Percentiles rank a stretch among this genome's conserved stretches.
phyloP scores from a whole-genome alignment of 768 basidiomycete genomes.

The Trametes cubensis region DNA sequence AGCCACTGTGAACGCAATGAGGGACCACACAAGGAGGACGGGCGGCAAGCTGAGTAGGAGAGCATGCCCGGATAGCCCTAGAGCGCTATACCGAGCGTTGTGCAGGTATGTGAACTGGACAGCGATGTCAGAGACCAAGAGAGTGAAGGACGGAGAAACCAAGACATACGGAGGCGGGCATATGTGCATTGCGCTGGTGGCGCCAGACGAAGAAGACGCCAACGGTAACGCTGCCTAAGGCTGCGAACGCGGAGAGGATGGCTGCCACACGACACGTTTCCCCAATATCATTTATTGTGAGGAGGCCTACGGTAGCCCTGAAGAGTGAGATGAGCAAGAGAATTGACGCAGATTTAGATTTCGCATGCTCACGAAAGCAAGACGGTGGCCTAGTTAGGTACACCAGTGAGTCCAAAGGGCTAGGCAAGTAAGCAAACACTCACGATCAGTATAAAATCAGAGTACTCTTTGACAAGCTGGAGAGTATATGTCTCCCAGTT shows the following conservation, averaged over 20 bases:
- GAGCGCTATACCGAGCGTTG: constrained; percentile 47
- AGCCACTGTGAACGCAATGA: constrained; percentile 50
- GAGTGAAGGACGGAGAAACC: neutral
- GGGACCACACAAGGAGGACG: constrained; percentile 58
- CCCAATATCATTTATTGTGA: constrained; percentile 47
- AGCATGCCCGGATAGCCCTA: constrained; percentile 53
- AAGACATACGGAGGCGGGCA: constrained; percentile 39
- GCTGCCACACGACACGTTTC: constrained; percentile 36
- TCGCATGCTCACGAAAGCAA: constrained; percentile 49
- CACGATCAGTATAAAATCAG: constrained; percentile 58
- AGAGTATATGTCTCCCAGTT: constrained; percentile 54
- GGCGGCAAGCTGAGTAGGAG: constrained; percentile 55
- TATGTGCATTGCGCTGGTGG: constrained; percentile 51
- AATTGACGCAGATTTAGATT: neutral
- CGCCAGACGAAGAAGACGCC: constrained; percentile 61
- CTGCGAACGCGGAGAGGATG: constrained; percentile 49
- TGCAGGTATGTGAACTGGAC: constrained; percentile 55
- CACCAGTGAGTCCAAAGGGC: too few species aligned
- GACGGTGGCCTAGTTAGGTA: constrained; percentile 47
- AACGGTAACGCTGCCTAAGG: constrained; percentile 57
- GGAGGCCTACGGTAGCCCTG: constrained; percentile 54
- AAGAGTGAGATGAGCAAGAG: neutral
- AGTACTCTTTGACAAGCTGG: constrained; percentile 56
- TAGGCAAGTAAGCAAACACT: constrained; percentile 28
- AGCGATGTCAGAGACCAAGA: neutral